Base-by-base conservation (phyloP, 2,329 filamentous ascomycete genomes). In the Conoideocrella luteorostrata region DNA sequence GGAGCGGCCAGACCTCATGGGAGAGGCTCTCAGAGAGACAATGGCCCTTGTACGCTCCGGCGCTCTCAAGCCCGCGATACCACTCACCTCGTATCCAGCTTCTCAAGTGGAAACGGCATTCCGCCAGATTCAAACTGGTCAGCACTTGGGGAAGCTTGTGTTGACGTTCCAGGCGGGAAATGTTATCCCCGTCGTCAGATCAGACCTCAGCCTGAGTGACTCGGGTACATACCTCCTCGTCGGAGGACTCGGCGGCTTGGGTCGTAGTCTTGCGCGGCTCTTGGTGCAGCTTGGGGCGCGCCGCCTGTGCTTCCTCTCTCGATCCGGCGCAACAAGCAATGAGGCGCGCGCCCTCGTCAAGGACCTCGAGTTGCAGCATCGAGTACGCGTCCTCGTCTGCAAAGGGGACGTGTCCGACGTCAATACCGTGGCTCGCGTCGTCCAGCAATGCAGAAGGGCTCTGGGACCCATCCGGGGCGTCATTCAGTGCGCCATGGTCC, bases 131-230 rank as follows among this genome's bases (percentile, higher is more conserved):
- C 64, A 63, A 48, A 57, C 49, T 28, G 67, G 61, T 13, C 42
- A 58, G 28, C 65, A 65, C 37, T 55, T 65, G 7, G 68, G 64
- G 0, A 71, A 70, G 39, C 57, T 68, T 5, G 54, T 67, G 2
- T 21, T 64, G 3, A 7, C 30, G n/a, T 21, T 30, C 21, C 22
- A 26, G 7, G 18, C 18, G 4, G 41, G 37, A 7, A 37, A 39
- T n/a, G 20, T 15, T 7, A 13, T 43, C 12, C 7, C 18, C n/a
- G 36, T 46, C 2, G n/a, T 11, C 9, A n/a, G n/a, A n/a, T n/a
- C n/a, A n/a, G n/a, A n/a, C n/a, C 34, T 39, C 6, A 18, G 24
- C 21, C 23, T 43, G 3, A 18, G 15, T 7, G 21, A 28, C 13
- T 20, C 15, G 5, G 22, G 7, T 13, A n/a, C 23, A 7, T 44